These are phyloP conservation scores for Xylaria telfairii DNA, from an alignment of 495 filamentous ascomycete genomes.

Conservation along the genomic window DNA sequence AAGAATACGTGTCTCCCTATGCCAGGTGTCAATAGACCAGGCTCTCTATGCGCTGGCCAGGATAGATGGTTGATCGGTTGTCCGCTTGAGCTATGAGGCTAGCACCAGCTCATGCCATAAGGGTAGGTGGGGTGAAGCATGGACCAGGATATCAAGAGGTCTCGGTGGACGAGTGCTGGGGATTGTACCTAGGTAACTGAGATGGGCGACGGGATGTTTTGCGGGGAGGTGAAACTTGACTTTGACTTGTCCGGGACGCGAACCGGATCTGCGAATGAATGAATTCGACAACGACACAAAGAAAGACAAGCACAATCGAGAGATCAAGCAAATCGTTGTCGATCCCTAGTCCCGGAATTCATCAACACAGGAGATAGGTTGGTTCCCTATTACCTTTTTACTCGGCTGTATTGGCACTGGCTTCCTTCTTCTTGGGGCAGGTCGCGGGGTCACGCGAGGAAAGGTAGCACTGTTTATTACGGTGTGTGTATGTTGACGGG, in stretches of 20 bases:
- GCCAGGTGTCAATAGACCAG: neutral
- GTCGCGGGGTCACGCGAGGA: neutral
- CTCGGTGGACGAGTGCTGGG: neutral
- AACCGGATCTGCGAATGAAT: slow-evolving; percentile 18
- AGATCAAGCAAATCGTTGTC: neutral
- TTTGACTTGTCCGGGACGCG: slow-evolving; percentile 1
- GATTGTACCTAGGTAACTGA: neutral
- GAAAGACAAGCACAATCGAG: neutral
- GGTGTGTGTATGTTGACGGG: slow-evolving; percentile 20
- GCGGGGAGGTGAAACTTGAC: slow-evolving; percentile 11
- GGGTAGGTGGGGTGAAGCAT: slow-evolving; percentile 15
- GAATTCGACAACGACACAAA: slow-evolving; percentile 1
- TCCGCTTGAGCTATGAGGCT: neutral
- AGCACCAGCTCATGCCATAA: neutral
- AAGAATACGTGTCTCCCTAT: slow-evolving; percentile 9
- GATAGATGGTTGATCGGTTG: neutral
- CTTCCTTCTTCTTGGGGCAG: slow-evolving; percentile 15
- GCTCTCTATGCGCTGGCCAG: slow-evolving; percentile 14
- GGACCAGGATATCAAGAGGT: neutral
- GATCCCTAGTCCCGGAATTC: neutral
- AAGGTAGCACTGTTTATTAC: slow-evolving; percentile 18
- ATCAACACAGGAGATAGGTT: neutral
- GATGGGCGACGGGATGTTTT: neutral
- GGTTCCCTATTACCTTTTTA: neutral
- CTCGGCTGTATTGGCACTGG: neutral